Base-by-base conservation (phyloP, 805 yeast genomes). In the Candida ovalis region DNA sequence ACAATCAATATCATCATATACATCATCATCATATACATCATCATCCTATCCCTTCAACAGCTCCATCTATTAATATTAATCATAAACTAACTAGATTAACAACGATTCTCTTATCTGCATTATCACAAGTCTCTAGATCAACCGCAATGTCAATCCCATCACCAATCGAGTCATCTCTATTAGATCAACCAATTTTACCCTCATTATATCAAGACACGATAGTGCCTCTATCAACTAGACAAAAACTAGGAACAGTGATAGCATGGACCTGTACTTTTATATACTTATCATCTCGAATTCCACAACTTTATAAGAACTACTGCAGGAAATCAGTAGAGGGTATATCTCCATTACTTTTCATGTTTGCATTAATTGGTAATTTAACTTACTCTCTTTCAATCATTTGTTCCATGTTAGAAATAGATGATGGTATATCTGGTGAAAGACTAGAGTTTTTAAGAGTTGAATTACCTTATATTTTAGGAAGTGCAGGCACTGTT, bases 401-500 rank as follows among this genome's bases (percentile, higher is more conserved):
- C 24, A 56, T 90, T 38, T 72, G 84, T 1, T 80, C 88, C 42
- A 76, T 87, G 67, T 72, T 73, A 13, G 81, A 80, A 42, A 44
- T 64, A 47, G 72, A 27, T 52, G 61, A 68, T 15, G 67, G 64
- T 0, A 66, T 71, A 37, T 61, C 68, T 13, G 68, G 65, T 1
- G 67, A 72, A 37, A 71, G 69, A 55, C 55, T 54, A 46, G 68
- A 55, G 7, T 91, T 86, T 60, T 66, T 89, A 24, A 54, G 70
- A 54, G 82, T 80, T 42, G 96, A 90, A 58, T 62, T 88, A 45
- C 96, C 97, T 0, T 91, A 84, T 60, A 73, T 92, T 28, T 59
- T 89, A 23, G 97, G 97, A 1, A 83, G 94, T 54, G 77, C 88
- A 0, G 97, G 97, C 7, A 90, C 97, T 0, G 76, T 90, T 18